These are phyloP conservation scores for Podosphaera leucotricha DNA, from an alignment of 2,329 filamentous ascomycete genomes.

Conservation along the genomic window DNA sequence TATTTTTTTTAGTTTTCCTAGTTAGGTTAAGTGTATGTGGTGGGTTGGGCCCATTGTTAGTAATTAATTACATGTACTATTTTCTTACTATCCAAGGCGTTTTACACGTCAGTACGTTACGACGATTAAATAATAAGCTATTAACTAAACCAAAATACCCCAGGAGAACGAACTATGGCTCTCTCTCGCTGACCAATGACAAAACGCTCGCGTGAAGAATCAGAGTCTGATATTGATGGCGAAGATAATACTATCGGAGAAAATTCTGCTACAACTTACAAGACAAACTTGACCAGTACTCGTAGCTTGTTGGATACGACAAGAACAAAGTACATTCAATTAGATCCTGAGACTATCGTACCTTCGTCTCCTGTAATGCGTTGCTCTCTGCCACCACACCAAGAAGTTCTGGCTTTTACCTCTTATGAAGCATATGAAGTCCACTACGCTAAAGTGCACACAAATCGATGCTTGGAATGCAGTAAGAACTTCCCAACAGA, in stretches of 20 bases:
- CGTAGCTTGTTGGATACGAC: conserved; percentile 5
- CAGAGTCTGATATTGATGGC: too few relatives aligned
- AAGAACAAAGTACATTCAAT: conserved; percentile 31
- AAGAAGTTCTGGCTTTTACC: conserved; percentile 41
- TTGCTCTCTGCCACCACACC: conserved; percentile 65
- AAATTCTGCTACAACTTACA: conserved; percentile 7
- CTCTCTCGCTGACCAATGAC: conserved; percentile 21
- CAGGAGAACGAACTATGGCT: too few relatives aligned
- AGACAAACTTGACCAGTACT: too few relatives aligned
- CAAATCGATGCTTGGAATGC: conserved; percentile 69
- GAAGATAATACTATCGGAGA: conserved; percentile 6
- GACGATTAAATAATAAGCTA: too few relatives aligned
- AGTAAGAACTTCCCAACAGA: conserved; percentile 69
- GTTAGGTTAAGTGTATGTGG: too few relatives aligned
- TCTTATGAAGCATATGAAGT: conserved; percentile 64
- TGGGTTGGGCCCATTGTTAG: too few relatives aligned
- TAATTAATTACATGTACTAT: too few relatives aligned
- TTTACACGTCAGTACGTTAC: too few relatives aligned
- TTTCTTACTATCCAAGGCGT: too few relatives aligned
- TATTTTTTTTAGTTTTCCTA: too few relatives aligned
- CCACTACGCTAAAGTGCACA: conserved; percentile 63
- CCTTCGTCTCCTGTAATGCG: conserved; percentile 27
- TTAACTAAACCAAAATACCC: too few relatives aligned
- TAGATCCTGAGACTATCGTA: conserved; percentile 31
- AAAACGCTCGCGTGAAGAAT: conserved; percentile 32